Evolutionary conservation across 768 basidiomycete genomes (phyloP).

Genomic region (Mycena pura): DNA sequence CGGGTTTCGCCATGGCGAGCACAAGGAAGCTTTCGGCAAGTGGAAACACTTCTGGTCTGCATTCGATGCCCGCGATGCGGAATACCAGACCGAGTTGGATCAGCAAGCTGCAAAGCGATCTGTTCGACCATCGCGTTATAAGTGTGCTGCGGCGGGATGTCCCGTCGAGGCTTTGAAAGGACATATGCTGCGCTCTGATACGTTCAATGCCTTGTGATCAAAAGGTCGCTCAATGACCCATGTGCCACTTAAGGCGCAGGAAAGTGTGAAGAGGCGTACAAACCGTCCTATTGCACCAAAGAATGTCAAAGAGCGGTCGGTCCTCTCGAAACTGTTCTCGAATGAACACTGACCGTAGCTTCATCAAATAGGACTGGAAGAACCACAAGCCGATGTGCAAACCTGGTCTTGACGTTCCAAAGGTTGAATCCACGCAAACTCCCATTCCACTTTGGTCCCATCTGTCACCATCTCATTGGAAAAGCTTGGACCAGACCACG

Average conservation of each 20-base stretch:
- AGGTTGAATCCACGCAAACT: background rate
- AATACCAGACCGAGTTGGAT: conserved; percentile 1
- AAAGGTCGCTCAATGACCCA: background rate
- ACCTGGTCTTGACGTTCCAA: background rate
- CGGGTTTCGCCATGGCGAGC: background rate
- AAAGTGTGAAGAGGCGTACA: conserved; percentile 9
- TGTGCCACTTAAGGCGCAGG: conserved; percentile 5
- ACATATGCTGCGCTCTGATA: background rate
- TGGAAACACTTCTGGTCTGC: conserved; percentile 1
- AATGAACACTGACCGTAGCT: background rate
- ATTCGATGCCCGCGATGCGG: background rate
- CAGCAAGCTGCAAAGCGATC: background rate
- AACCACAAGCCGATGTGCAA: conserved; percentile 4
- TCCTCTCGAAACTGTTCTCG: too few relatives aligned
- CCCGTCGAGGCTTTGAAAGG: background rate
- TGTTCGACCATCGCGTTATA: background rate
- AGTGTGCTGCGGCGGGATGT: background rate
- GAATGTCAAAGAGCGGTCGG: conserved; percentile 1
- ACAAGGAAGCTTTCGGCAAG: background rate
- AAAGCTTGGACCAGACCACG: background rate
- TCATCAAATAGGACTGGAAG: background rate
- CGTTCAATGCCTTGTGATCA: background rate
- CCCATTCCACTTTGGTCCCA: background rate
- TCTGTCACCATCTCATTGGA: background rate
- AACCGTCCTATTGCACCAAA: conserved; percentile 7